Evolutionary conservation across 345 rosid genomes (phyloP).

Genomic region (Lepidium didymum): DNA sequence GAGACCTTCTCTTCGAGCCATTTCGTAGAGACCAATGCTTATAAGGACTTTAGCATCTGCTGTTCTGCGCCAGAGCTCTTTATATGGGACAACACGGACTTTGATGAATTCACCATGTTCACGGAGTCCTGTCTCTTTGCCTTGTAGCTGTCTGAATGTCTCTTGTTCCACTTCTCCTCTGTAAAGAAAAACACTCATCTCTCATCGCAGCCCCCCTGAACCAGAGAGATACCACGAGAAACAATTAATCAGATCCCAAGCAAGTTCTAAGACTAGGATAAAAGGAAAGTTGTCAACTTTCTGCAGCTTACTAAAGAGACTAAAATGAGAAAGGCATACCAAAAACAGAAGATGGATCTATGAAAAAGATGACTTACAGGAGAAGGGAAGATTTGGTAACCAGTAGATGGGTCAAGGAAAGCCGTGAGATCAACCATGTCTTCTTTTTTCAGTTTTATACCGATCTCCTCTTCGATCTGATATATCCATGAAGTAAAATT

Average conservation of each 20-base stretch:
- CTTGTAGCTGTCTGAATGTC: constrained; percentile 56
- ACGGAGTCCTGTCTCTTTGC: constrained; percentile 69
- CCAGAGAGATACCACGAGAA: not conserved
- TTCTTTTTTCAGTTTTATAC: constrained; percentile 58
- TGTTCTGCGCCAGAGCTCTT: constrained; percentile 67
- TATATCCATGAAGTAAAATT: not conserved
- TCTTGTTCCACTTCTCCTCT: constrained; percentile 53
- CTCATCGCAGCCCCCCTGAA: constrained; percentile 94
- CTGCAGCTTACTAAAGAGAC: not conserved
- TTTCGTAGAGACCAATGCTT: constrained; percentile 72
- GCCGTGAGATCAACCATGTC: constrained; percentile 85
- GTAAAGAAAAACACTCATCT: constrained; percentile 63
- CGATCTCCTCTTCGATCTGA: constrained; percentile 88
- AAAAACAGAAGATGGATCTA: not conserved
- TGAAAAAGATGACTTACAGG: constrained; percentile 36
- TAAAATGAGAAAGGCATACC: not conserved
- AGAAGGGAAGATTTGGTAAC: constrained; percentile 63
- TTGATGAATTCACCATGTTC: constrained; percentile 78
- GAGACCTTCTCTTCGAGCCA: constrained; percentile 59
- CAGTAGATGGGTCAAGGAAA: constrained; percentile 70
- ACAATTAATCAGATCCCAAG: not conserved
- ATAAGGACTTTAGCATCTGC: constrained; percentile 67
- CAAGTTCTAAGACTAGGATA: not conserved
- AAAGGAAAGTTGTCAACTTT: not conserved
- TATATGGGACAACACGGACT: constrained; percentile 57